These are phyloP conservation scores for Fagopyrum esculentum DNA, from an alignment of 148 eudicot species.

Conservation along the genomic window DNA sequence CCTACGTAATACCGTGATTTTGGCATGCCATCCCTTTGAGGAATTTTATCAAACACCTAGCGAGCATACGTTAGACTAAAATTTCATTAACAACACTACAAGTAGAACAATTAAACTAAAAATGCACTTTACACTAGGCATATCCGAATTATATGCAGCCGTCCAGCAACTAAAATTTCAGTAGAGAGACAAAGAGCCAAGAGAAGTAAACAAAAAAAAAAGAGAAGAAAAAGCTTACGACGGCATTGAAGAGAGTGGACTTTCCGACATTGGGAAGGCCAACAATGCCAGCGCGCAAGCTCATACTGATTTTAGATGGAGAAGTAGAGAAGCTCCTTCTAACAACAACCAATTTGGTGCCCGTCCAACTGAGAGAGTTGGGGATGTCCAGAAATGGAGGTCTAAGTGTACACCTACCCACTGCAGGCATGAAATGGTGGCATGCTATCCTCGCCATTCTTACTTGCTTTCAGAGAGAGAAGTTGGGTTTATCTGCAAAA, in stretches of 20 bases:
- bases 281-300: constrained; percentile 90
- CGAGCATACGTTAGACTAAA: constrained; percentile 15
- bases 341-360: constrained; percentile 13
- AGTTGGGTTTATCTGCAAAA: background rate
- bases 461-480: background rate
- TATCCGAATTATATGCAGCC: background rate
- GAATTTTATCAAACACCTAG: constrained; percentile 17
- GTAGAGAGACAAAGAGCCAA: background rate
- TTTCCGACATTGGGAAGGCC: constrained; percentile 98
- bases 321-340: constrained; percentile 39
- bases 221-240: constrained; percentile 36
- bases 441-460: constrained; percentile 71
- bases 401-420: constrained; percentile 36
- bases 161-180: background rate
- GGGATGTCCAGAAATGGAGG: constrained; percentile 30
- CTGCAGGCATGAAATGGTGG: constrained; percentile 42
- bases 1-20: background rate
- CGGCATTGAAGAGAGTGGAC: constrained; percentile 98
- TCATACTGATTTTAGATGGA: constrained; percentile 60
- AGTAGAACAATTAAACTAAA: background rate
- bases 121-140: background rate
- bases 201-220: background rate
- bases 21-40: background rate
- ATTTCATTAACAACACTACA: background rate
- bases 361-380: constrained; percentile 15